Percentiles rank a stretch among this genome's conserved stretches.
These are phyloP conservation scores for Debaryomyces fabryi DNA, from an alignment of 1,139 yeast species.

Conservation along the genomic window DNA sequence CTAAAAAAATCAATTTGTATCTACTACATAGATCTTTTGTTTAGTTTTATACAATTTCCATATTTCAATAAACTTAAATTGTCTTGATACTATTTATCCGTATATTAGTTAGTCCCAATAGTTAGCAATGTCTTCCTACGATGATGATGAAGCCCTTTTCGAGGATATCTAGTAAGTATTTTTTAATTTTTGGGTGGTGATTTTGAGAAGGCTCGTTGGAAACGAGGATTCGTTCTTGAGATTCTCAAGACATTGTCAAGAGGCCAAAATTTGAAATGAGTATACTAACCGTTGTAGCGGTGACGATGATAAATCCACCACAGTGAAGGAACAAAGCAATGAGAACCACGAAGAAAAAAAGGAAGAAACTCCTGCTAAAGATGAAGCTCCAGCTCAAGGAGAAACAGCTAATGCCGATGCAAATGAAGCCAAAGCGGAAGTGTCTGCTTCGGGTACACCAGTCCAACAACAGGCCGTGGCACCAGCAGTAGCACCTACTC, in stretches of 20 bases:
- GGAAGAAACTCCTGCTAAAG: constrained; percentile 10
- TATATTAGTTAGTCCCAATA: constrained; percentile 15
- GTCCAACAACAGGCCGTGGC: constrained; percentile 11
- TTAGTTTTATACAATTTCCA: constrained; percentile 24
- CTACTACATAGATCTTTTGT: constrained; percentile 20
- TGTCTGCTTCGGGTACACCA: neutral
- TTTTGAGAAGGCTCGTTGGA: neutral
- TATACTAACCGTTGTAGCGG: constrained; percentile 12
- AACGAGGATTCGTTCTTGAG: neutral
- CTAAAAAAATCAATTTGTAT: constrained; percentile 10
- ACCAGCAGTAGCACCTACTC: constrained; percentile 10
- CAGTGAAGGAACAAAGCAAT: constrained; percentile 9
- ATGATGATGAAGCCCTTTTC: constrained; percentile 85
- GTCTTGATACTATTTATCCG: constrained; percentile 11
- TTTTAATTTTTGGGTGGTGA: constrained; percentile 2
- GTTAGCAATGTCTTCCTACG: constrained; percentile 56
- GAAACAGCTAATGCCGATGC: constrained; percentile 10
- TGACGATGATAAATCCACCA: constrained; percentile 13
- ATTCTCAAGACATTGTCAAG: neutral
- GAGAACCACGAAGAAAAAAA: constrained; percentile 10
- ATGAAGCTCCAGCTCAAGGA: constrained; percentile 6
- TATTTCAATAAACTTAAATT: constrained; percentile 23
- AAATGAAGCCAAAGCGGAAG: constrained; percentile 9
- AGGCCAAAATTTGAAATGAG: neutral
- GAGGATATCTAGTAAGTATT: constrained; percentile 65